Conservation (phyloP, 2,329 filamentous ascomycete species). For the Phialophora verrucosa region DNA sequence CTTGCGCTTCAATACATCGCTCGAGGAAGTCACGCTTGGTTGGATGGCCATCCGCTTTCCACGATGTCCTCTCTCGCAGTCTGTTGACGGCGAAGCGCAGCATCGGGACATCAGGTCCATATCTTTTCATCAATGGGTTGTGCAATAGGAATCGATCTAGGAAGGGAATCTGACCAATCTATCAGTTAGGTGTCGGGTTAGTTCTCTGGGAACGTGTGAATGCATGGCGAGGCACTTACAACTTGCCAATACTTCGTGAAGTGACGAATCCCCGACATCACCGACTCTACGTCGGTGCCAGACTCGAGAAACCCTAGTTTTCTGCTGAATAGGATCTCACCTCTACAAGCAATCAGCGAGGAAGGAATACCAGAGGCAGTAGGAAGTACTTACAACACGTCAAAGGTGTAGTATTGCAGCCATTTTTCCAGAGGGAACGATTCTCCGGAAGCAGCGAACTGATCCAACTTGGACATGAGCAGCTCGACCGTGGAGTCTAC, state of each 20-base stretch:
- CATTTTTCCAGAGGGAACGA: conserved; percentile 27
- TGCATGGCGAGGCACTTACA: conserved; percentile 1
- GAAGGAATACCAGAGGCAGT: background rate
- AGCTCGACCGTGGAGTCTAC: conserved; percentile 75
- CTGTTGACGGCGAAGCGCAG: conserved; percentile 71
- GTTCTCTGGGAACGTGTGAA: background rate
- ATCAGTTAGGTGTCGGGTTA: background rate
- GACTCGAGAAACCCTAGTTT: conserved; percentile 38
- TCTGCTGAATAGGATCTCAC: conserved; percentile 45
- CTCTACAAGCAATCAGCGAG: conserved; percentile 27
- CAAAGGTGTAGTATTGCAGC: conserved; percentile 34
- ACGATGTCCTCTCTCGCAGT: conserved; percentile 66
- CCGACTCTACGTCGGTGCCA: conserved; percentile 28
- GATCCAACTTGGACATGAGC: conserved; percentile 68
- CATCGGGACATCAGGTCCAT: conserved; percentile 72
- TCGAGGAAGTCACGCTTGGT: conserved; percentile 28
- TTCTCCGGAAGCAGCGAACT: conserved; percentile 49
- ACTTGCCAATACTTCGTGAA: conserved; percentile 23
- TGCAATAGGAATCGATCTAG: conserved; percentile 35
- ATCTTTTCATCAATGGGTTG: conserved; percentile 59
- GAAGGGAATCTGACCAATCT: conserved; percentile 35
- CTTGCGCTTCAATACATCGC: conserved; percentile 29
- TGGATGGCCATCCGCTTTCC: conserved; percentile 5
- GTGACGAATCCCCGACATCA: conserved; percentile 39
- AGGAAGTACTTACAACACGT: conserved; percentile 30